Evolutionary conservation across 768 basidiomycete genomes (phyloP), one percentile per base, ranked within the genome.

Genomic region (Amanita exitialis): DNA sequence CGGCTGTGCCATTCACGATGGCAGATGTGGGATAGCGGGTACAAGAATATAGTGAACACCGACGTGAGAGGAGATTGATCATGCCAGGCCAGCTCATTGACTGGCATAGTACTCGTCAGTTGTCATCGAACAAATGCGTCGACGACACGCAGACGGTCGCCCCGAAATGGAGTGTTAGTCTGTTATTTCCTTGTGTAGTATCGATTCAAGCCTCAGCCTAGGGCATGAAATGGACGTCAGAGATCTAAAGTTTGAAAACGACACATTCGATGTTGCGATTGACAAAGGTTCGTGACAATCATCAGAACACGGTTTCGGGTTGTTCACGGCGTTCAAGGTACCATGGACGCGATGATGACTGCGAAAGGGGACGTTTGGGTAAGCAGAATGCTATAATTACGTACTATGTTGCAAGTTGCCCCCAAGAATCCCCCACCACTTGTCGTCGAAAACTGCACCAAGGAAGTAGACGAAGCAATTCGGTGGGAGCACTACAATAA

Each of bases 321-420:
- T 23, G 35, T 25, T 51, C 42, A 23, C 13, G 38, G 12, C 38
- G 41, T 23, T 32, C 35, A 27, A 72, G 71, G 86, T 13, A 90
- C 89, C 1, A 90, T 92, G 87, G 90, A 92, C 62, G 86, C 88
- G 2, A 86, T 92, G 84, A 82, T 91, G 81, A 82, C 90, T 0
- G 71, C 78, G 0, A 86, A 87, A 61, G 82, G 83, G 15, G 84
- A 89, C 57, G 82, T 89, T 51, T 91, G 90, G 89, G 87, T 85
- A 56, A 46, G 75, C 55, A 46, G 9, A 12, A 6, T 35, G 12
- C 43, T 20, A 42, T 15, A 21, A 43, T 0, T 38, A 18, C 16
- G 9, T 37, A 34, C 15, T 18, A n/a, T 34, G 20, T 28, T n/a
- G 2, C 51, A 27, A 8, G 21, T 16, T 18, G 8, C 16, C 21